Base-by-base conservation (phyloP, 2,329 filamentous ascomycete species). In the Epichloe bromicola region DNA sequence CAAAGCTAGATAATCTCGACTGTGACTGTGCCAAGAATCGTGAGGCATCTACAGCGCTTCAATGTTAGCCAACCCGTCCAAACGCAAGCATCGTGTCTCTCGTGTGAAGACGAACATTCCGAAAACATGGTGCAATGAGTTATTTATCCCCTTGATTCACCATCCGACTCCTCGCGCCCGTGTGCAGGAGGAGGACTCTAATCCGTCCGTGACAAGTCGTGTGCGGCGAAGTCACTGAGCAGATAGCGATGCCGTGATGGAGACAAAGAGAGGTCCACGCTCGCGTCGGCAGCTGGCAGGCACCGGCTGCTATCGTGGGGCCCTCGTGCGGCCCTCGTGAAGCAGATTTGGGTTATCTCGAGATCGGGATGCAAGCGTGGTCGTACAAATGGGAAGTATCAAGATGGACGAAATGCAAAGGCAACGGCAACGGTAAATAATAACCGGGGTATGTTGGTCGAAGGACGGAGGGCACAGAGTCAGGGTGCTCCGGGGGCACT, bases 21-120 rank as follows among this genome's bases (percentile, higher is more conserved):
- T 95, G 90, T 58, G 90, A 96, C 79, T 97, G 93, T 55, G 90
- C 88, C 61, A 98, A 82, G 67, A 98, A 98, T 60, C 85, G 85
- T 59, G 91, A 97, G 62, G 93, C 93, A 83, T 97, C 93, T 96
- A 63, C 26, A 49, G 36, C 19, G 19, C 11, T 46, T 14, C 11
- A 15, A 11, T 19, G 23, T 49, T 34, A 52, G 47, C 46, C 38
- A 48, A 14, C 14, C 30, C 19, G 30, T 15, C 17, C 41, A 26
- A 44, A 15, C 23, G 23, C 41, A 10, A 20, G 19, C 4, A 30
- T 30, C 36, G 41, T 30, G 41, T 15, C 8, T 15, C 11, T n/a
- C 23, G 30, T 39, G n/a, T 15, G 7, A 36, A 23, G 11, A 74
- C 87, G 72, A 77, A 94, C 88, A 95, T 82, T 95, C 88, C 52